phyloP scores from a whole-genome alignment of 495 filamentous ascomycete genomes.

The Penicillium psychrofluorescens region DNA sequence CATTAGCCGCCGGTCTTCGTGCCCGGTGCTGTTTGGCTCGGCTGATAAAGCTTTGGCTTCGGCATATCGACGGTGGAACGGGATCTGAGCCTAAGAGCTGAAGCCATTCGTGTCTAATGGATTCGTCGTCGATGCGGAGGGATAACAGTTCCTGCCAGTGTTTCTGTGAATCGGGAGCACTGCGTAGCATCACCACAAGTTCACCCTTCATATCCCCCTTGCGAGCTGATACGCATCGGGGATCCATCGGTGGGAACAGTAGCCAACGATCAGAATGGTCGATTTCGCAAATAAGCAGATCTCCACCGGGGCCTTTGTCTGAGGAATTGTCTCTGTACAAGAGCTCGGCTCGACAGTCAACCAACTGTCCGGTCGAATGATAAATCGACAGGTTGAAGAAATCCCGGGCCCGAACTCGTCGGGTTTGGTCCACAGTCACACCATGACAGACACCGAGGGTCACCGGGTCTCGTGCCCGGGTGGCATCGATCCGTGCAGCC shows the following conservation, averaged over 20 bases:
- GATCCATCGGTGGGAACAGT: conserved; percentile 76
- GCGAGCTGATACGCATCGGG: conserved; percentile 67
- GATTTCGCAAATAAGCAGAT: conserved; percentile 86
- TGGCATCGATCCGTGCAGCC: conserved; percentile 74
- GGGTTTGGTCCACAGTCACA: conserved; percentile 61
- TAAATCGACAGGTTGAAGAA: conserved; percentile 77
- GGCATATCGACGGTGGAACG: conserved; percentile 56
- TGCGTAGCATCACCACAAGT: conserved; percentile 77
- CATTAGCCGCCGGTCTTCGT: conserved; percentile 21
- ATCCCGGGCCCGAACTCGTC: conserved; percentile 80
- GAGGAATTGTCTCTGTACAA: conserved; percentile 71
- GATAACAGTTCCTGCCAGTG: conserved; percentile 78
- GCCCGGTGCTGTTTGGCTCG: conserved; percentile 32
- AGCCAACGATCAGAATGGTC: conserved; percentile 72
- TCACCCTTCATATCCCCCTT: conserved; percentile 62
- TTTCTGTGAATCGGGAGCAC: conserved; percentile 28
- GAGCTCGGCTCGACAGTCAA: conserved; percentile 85
- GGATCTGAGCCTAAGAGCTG: conserved; percentile 71
- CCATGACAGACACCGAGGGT: conserved; percentile 63
- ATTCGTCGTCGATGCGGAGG: conserved; percentile 61
- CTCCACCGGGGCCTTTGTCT: conserved; percentile 52
- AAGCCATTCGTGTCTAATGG: conserved; percentile 80
- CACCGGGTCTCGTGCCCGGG: conserved; percentile 66
- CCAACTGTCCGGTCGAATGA: conserved; percentile 82
- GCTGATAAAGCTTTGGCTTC: conserved; percentile 46